Conservation (phyloP, 768 basidiomycete genomes). For the Russula compacta region DNA sequence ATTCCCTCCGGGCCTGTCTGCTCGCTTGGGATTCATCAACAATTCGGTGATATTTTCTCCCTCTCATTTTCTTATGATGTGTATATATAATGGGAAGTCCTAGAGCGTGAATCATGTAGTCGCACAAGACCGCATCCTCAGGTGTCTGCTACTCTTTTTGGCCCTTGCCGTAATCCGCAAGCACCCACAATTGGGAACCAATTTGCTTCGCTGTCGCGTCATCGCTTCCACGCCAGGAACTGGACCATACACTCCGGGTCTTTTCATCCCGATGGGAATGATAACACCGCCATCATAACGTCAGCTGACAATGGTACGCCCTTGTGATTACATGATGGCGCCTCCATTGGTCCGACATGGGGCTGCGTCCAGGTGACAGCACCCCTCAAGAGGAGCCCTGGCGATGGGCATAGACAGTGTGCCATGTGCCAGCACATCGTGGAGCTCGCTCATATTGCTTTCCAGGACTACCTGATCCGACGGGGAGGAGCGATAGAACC, state of each 20-base stretch:
- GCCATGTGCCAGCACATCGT: slow-evolving; percentile 7
- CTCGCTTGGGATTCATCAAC: background rate
- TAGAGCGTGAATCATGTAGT: background rate
- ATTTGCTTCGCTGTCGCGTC: slow-evolving; percentile 16
- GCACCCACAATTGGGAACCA: background rate
- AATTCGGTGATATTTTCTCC: background rate
- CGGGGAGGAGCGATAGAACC: background rate
- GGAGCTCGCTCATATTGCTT: background rate
- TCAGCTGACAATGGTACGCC: slow-evolving; percentile 15
- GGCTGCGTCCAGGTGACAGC: background rate
- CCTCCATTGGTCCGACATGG: background rate
- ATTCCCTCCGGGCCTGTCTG: slow-evolving; percentile 3
- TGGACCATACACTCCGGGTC: background rate
- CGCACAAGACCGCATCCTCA: background rate
- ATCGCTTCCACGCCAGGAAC: slow-evolving; percentile 13
- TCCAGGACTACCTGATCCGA: background rate
- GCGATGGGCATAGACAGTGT: background rate
- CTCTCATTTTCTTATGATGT: background rate
- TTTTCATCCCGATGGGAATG: slow-evolving; percentile 10
- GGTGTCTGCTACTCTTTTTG: background rate
- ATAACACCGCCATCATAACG: slow-evolving; percentile 3
- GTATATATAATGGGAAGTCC: too few relatives aligned
- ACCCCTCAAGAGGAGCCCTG: background rate
- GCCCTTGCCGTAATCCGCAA: slow-evolving; percentile 3
- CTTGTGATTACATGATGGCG: background rate